Percentiles rank a stretch among this genome's conserved stretches.
phyloP scores from a whole-genome alignment of 352 stramenopile genomes.

The Pelagophyceae sp. region DNA sequence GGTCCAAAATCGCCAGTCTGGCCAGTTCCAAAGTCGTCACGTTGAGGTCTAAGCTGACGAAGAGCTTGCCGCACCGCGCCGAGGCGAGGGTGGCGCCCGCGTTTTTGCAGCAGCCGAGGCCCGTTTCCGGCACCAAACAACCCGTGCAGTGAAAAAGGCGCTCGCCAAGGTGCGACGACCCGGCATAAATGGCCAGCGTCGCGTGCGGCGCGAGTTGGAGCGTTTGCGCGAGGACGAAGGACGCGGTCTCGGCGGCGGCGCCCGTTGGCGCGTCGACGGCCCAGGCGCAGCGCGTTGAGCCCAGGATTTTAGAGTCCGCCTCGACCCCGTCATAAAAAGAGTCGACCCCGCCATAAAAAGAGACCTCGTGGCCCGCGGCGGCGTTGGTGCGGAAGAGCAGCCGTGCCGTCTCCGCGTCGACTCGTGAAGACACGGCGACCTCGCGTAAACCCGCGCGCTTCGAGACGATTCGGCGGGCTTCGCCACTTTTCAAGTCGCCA shows the following conservation, averaged over 20 bases:
- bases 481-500: background rate
- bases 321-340: too few relatives aligned
- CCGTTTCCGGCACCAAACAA: background rate
- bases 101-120: background rate
- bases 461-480: too few relatives aligned
- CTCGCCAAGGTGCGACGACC: background rate
- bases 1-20: background rate
- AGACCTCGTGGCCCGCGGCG: too few relatives aligned
- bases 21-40: too few relatives aligned
- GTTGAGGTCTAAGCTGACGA: background rate
- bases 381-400: too few relatives aligned
- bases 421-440: too few relatives aligned
- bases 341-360: too few relatives aligned
- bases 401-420: too few relatives aligned
- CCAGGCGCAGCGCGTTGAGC: constrained; percentile 1
- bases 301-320: too few relatives aligned
- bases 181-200: background rate
- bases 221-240: background rate
- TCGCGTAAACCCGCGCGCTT: too few relatives aligned
- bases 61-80: background rate
- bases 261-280: background rate
- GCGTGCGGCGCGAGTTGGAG: background rate
- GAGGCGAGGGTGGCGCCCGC: background rate
- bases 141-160: background rate
- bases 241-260: background rate